Evolutionary conservation across 2,329 filamentous ascomycete species (phyloP), one percentile per base, ranked within the genome.

Genomic region (Fusarium devonianum): DNA sequence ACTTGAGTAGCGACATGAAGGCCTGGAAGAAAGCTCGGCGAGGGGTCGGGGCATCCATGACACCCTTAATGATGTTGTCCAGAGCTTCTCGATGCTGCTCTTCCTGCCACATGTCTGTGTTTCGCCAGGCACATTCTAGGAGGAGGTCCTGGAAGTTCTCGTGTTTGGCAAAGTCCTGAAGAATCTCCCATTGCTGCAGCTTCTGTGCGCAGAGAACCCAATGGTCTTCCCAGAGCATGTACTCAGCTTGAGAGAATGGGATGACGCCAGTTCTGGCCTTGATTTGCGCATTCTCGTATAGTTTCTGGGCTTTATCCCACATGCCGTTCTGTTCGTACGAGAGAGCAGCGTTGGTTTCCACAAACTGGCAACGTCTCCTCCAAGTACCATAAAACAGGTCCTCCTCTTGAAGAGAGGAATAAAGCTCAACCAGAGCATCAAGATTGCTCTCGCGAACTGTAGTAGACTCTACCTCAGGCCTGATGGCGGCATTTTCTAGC

Each of bases 181-280:
- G 74, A 47, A 99, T 93, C 65, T 99, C 94, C 94, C 94, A 99
- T 69, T 99, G 95, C 71, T 99, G 95, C 34, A 99, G 80, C 74
- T 99, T 99, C 74, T 97, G 92, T 0, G 93, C 94, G 70, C 94
- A 99, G 38, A 97, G 82, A 30, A 99, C 87, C 94, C 94, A 99
- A 65, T 99, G 95, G 68, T 99, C 94, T 73, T 99, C 94, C 94
- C 94, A 99, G 1, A 99, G 82, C 84, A 96, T 97, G 73, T 99
- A 99, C 72, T 99, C 94, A 22, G 88, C 92, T 64, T 95, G 90
- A 1, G 93, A 96, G 71, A 97, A 97, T 0, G 94, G 93, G 53
- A 97, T 85, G n/a, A 93, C 90, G 40, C 92, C 94, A 1, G 93
- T 97, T 35, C 95, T 85, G 33, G 95, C 94, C 71, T 97, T 99